Evolutionary conservation across 2,329 filamentous ascomycete genomes (phyloP).

Genomic region (Colletotrichum sojae): DNA sequence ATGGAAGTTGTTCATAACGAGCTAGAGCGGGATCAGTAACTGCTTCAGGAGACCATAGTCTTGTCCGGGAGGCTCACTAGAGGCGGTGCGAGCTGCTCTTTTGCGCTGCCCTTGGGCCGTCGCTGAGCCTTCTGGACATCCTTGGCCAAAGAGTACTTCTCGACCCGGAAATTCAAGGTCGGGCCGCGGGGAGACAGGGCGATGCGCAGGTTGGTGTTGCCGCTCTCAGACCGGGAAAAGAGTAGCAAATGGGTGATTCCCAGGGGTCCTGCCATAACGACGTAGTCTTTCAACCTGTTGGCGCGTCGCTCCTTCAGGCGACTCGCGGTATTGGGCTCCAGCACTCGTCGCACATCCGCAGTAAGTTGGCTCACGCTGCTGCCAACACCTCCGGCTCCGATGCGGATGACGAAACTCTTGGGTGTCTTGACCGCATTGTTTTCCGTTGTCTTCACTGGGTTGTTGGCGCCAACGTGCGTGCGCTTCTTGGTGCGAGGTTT

Average conservation of each 20-base stretch:
- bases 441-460: slow-evolving; percentile 68
- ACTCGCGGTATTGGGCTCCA: slow-evolving; percentile 95
- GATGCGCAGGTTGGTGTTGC: slow-evolving; percentile 93
- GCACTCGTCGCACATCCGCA: slow-evolving; percentile 90
- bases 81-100: slow-evolving; percentile 88
- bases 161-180: slow-evolving; percentile 93
- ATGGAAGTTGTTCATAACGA: slow-evolving; percentile 99
- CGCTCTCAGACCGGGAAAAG: slow-evolving; percentile 89
- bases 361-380: slow-evolving; percentile 92
- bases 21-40: slow-evolving; percentile 58
- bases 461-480: slow-evolving; percentile 81
- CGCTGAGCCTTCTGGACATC: slow-evolving; percentile 89
- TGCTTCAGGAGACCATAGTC: slow-evolving; percentile 2
- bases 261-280: slow-evolving; percentile 93
- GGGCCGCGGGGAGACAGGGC: slow-evolving; percentile 91
- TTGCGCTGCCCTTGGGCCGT: slow-evolving; percentile 84
- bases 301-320: slow-evolving; percentile 90
- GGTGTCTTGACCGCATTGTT: slow-evolving; percentile 77
- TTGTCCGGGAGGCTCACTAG: slow-evolving; percentile 67
- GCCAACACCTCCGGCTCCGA: slow-evolving; percentile 94
- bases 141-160: slow-evolving; percentile 94
- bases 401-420: slow-evolving; percentile 98
- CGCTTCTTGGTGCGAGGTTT: slow-evolving; percentile 88
- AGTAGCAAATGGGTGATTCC: slow-evolving; percentile 94
- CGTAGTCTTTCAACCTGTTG: slow-evolving; percentile 92